These are phyloP conservation scores for Fraxinus americana DNA, from an alignment of 257 asterid species.

Conservation along the genomic window DNA sequence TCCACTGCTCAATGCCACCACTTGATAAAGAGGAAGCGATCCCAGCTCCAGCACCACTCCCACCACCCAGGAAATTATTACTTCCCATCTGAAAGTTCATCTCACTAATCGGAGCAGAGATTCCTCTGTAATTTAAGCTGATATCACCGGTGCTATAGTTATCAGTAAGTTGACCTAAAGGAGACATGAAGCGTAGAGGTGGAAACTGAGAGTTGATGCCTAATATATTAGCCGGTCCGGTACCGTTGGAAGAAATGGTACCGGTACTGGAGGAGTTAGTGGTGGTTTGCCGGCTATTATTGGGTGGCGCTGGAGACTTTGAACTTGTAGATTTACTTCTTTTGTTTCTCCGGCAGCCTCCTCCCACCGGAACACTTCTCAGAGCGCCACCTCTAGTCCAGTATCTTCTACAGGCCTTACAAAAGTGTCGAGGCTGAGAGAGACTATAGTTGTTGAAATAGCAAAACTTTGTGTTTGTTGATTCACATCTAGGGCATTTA, in stretches of 20 bases:
- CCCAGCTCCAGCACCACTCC: slow-evolving; percentile 16
- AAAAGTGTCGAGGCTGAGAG: slow-evolving; percentile 89
- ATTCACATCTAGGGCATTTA: slow-evolving; percentile 90
- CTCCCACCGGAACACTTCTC: slow-evolving; percentile 83
- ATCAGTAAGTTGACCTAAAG: slow-evolving; percentile 59
- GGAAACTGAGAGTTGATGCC: slow-evolving; percentile 50
- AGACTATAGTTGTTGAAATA: slow-evolving; percentile 93
- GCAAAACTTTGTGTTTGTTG: slow-evolving; percentile 85
- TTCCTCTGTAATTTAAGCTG: slow-evolving; percentile 45
- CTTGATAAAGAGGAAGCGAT: slow-evolving; percentile 40
- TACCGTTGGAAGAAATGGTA: slow-evolving; percentile 34
- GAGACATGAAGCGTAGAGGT: slow-evolving; percentile 61
- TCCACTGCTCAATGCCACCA: slow-evolving; percentile 55
- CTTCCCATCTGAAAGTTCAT: slow-evolving; percentile 44
- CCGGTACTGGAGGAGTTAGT: slow-evolving; percentile 47
- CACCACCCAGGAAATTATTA: slow-evolving; percentile 36
- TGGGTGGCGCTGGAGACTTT: slow-evolving; percentile 51
- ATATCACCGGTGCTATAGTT: slow-evolving; percentile 36
- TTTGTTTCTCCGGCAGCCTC: slow-evolving; percentile 79
- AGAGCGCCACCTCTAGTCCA: slow-evolving; percentile 94
- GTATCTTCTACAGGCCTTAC: slow-evolving; percentile 86
- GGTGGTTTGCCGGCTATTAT: slow-evolving; percentile 44
- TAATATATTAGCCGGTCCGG: slow-evolving; percentile 22
- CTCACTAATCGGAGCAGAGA: slow-evolving; percentile 35
- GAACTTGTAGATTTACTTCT: slow-evolving; percentile 51